A percentile compares a stretch with the other conserved stretches of the same genome.
Conservation (phyloP, 768 basidiomycete species). For the Calocybe cyanea region DNA sequence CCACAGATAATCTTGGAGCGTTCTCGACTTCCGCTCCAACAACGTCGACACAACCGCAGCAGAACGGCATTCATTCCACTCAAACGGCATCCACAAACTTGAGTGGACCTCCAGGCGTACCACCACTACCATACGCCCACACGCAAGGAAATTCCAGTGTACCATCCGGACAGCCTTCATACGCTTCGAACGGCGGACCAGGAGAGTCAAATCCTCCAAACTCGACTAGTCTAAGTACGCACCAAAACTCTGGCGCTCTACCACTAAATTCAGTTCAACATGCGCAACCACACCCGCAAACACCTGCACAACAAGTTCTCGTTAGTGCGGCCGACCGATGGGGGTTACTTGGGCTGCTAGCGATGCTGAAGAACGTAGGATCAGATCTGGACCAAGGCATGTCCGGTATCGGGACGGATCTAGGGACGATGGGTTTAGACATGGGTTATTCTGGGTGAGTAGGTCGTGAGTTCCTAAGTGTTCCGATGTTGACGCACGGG, state of each 20-base stretch:
- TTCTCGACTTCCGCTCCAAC: constrained; percentile 20
- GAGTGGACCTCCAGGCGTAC: constrained; percentile 46
- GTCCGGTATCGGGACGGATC: constrained; percentile 84
- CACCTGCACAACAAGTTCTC: constrained; percentile 90
- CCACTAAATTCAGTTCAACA: constrained; percentile 31
- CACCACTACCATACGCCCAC: constrained; percentile 27
- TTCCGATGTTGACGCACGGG: constrained; percentile 12
- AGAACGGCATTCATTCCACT: constrained; percentile 44
- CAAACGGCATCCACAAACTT: constrained; percentile 39
- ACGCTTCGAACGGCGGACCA: constrained; percentile 33
- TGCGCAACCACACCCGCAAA: constrained; percentile 62
- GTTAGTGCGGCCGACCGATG: constrained; percentile 92
- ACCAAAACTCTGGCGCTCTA: constrained; percentile 29
- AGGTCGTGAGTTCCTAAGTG: not conserved
- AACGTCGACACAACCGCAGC: constrained; percentile 23
- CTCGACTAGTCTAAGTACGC: constrained; percentile 27
- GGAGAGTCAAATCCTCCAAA: constrained; percentile 36
- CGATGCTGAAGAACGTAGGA: constrained; percentile 78
- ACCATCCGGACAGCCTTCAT: constrained; percentile 27
- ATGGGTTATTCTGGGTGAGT: constrained; percentile 80
- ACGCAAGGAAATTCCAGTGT: constrained; percentile 21
- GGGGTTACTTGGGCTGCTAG: constrained; percentile 84
- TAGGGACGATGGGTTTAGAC: constrained; percentile 90
- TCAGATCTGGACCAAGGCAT: constrained; percentile 76
- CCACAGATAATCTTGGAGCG: constrained; percentile 12